Evolutionary conservation across 106 monocot genomes (phyloP).

Genomic region (Acorus calamus): DNA sequence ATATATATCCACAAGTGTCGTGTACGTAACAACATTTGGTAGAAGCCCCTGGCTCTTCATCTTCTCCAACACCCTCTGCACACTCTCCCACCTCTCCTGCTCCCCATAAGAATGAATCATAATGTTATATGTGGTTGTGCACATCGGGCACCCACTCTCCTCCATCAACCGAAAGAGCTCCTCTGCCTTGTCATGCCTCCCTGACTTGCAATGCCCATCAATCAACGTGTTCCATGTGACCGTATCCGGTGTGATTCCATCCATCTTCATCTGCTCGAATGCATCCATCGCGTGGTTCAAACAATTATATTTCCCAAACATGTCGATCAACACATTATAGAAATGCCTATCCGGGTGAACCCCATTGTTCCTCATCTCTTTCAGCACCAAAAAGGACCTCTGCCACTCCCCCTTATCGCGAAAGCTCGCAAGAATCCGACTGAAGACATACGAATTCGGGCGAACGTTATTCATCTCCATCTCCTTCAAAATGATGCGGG

Average conservation of each 20-base stretch:
- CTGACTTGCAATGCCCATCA: conserved; percentile 65
- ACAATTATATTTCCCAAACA: conserved; percentile 81
- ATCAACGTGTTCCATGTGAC: conserved; percentile 92
- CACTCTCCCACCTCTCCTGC: conserved; percentile 62
- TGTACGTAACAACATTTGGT: conserved; percentile 82
- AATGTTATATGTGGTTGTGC: conserved; percentile 82
- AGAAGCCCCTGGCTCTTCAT: conserved; percentile 64
- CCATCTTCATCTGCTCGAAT: conserved; percentile 56
- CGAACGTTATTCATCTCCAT: conserved; percentile 64
- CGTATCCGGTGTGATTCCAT: conserved; percentile 69
- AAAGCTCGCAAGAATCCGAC: conserved; percentile 64
- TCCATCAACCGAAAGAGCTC: conserved; percentile 77
- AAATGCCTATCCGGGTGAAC: conserved; percentile 77
- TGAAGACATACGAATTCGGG: conserved; percentile 76
- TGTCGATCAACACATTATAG: conserved; percentile 94
- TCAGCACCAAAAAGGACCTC: conserved; percentile 66
- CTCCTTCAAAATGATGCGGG: conserved; percentile 73
- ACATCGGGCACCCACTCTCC: conserved; percentile 33
- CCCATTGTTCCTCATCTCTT: conserved; percentile 69
- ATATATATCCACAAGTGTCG: conserved; percentile 88
- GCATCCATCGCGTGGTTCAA: conserved; percentile 78
- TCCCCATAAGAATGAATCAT: conserved; percentile 74
- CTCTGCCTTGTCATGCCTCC: conserved; percentile 47
- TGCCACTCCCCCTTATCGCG: conserved; percentile 91
- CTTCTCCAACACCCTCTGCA: conserved; percentile 37